phyloP scores from a whole-genome alignment of 1,284 basidiomycete species.

The Coniophora puteana region DNA sequence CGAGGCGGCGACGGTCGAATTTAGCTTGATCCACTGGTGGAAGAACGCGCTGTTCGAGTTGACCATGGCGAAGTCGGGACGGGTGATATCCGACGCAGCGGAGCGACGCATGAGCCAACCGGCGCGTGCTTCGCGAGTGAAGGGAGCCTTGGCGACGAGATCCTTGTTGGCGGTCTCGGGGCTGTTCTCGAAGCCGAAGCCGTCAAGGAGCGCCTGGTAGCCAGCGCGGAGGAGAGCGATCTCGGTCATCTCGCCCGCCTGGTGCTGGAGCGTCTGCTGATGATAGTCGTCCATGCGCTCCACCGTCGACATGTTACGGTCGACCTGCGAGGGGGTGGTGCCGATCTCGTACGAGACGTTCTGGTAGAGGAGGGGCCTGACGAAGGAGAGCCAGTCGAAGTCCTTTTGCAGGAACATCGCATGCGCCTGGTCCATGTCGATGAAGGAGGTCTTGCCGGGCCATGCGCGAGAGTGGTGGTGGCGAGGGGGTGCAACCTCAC shows the following conservation, averaged over 20 bases:
- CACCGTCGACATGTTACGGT: background rate
- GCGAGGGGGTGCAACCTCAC: too few species aligned
- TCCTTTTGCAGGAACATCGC: too few species aligned
- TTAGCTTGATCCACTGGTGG: background rate
- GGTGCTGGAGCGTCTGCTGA: background rate
- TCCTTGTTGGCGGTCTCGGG: background rate
- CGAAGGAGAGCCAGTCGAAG: too few species aligned
- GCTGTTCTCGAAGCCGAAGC: constrained; percentile 2
- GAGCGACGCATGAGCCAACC: background rate
- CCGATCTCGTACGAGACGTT: too few species aligned
- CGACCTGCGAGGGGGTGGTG: too few species aligned
- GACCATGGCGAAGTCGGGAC: background rate
- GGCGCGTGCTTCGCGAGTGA: constrained; percentile 1
- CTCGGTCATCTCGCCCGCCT: background rate
- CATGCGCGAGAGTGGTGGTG: too few species aligned
- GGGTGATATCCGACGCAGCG: background rate
- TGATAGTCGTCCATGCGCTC: constrained; percentile 2
- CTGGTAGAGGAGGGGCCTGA: too few species aligned
- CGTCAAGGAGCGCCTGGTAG: too few species aligned
- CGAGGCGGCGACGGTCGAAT: background rate
- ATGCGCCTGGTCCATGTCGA: too few species aligned
- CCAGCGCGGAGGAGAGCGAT: constrained; percentile 1
- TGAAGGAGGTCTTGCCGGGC: too few species aligned
- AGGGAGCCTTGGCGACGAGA: constrained; percentile 1
- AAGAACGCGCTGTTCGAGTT: constrained; percentile 3